Base-by-base conservation (phyloP, 345 rosid genomes). In the Boechera retrofracta region DNA sequence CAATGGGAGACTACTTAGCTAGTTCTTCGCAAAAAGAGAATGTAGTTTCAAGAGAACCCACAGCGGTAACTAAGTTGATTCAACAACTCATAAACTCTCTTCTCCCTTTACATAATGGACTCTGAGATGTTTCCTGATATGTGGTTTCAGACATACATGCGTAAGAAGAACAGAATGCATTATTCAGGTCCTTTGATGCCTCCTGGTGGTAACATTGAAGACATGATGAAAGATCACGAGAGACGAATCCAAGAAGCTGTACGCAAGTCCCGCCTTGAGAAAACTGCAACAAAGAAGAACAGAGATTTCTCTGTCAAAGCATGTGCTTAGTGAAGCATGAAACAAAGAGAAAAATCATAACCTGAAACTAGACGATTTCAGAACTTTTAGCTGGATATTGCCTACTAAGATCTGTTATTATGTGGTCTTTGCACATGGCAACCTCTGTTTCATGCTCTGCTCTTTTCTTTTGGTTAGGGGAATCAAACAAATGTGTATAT, bases 121-220 rank as follows among this genome's bases (percentile, higher is more conserved):
- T 45, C 38, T 66, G 32, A 67, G 35, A 49, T 44, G 31, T 58
- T 58, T 7, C 12, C 44, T 75, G 68, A 36, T 11, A 35, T 77
- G 64, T 67, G 31, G 39, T 77, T 82, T 73, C 82, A 92, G 99
- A 89, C 77, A 4, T 84, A 81, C 66, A 88, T 76, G 63, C 84
- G 81, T 0, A 87, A 80, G 87, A 93, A 89, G 81, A 92, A 76
- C 81, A 90, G 89, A 81, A 86, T 89, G 63, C 89, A 92, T 53
- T 92, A 49, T 81, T 92, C 98, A 3, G 99, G 99, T 75, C 99
- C 99, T 7, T 74, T 95, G 88, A 83, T 92, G 84, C 91, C 98
- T 77, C 88, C 89, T 2, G 98, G 96, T 24, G 94, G 93, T 48
- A 92, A 87, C 85, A 87, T 91, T 9, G 97, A 95, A 7, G 99